Percentiles rank a stretch among this genome's conserved stretches.
These are phyloP conservation scores for Fusarium azukiicola DNA, from an alignment of 2,329 filamentous ascomycete genomes.

Conservation along the genomic window DNA sequence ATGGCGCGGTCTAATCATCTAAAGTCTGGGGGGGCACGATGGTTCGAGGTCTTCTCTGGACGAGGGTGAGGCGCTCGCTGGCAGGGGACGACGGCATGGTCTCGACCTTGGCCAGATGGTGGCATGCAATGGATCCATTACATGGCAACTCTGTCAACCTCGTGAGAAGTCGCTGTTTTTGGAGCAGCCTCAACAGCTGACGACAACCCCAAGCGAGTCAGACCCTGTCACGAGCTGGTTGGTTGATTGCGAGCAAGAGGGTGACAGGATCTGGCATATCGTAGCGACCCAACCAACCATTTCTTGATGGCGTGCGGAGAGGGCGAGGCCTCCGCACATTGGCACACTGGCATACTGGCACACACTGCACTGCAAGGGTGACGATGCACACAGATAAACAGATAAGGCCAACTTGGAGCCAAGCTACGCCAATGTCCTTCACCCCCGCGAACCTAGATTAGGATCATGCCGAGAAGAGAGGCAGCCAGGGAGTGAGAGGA, in stretches of 20 bases:
- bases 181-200: conserved; percentile 1
- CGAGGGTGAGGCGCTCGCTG: background rate
- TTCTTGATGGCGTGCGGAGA: conserved; percentile 18
- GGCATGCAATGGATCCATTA: background rate
- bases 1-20: conserved; percentile 6
- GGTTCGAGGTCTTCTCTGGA: background rate
- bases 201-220: conserved; percentile 1
- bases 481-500: conserved; percentile 8
- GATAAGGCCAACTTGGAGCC: conserved; percentile 20
- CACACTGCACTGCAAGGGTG: conserved; percentile 4
- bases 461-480: conserved; percentile 18
- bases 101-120: conserved; percentile 8
- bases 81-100: conserved; percentile 1
- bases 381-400: background rate
- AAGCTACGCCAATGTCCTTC: conserved; percentile 5
- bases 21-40: conserved; percentile 5
- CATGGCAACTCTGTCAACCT: conserved; percentile 9
- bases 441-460: conserved; percentile 21
- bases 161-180: conserved; percentile 17
- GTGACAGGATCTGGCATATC: conserved; percentile 12
- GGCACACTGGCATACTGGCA: no score
- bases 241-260: background rate
- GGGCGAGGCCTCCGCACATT: conserved; percentile 17
- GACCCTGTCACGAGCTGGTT: conserved; percentile 12
- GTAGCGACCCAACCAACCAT: background rate